Evolutionary conservation across 352 stramenopile genomes (phyloP), one percentile per base, ranked within the genome.

Genomic region (Pythium inflatum): DNA sequence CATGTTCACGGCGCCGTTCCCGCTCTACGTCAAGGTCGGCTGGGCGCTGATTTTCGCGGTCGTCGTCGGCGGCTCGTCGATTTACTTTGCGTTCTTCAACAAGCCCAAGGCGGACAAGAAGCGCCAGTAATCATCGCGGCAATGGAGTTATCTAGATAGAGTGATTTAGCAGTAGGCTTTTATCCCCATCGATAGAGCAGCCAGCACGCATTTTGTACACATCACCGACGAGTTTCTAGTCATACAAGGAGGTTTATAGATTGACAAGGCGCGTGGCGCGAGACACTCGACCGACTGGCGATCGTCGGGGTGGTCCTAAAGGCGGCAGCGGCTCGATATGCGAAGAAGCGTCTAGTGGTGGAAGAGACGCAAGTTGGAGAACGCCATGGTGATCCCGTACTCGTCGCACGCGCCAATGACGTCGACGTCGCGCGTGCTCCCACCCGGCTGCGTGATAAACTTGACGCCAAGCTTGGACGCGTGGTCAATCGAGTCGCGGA

Each of bases 331-430:
- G 43, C 12, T 51, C 22, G 43, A 27, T 18, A 20, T 51, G 43
- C 20, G 22, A 43, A 9, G 9, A 43, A 16, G 16, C 9, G 16
- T 43, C 36, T 99, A 99, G 90, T 99, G 98, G 88, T 99, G 98
- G 90, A 99, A 99, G 46, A 99, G 92, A 74, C 98, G 92, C 59
- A 99, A 82, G 76, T 96, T 97, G 36, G 97, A 99, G 75, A 99
- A 98, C 57, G 93, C 97, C 98, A 99, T 99, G 50, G 94, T 94
- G 87, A 99, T 99, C 63, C 94, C 97, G 76, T 99, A 99, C 79
- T 99, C 97, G 59, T 99, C 87, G 73, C 94, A 99, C 40, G 97
- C 97, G 34, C 83, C 70, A 66, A 96, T 93, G 56, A 99, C 98
- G 48, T 99, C 95, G 20, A 65, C 68, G 71, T 95, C 88, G 69